Percentiles rank a stretch among this genome's conserved stretches.
These are phyloP conservation scores for Dactylellina parvicollis DNA, from an alignment of 2,329 filamentous ascomycete genomes.

Conservation along the genomic window DNA sequence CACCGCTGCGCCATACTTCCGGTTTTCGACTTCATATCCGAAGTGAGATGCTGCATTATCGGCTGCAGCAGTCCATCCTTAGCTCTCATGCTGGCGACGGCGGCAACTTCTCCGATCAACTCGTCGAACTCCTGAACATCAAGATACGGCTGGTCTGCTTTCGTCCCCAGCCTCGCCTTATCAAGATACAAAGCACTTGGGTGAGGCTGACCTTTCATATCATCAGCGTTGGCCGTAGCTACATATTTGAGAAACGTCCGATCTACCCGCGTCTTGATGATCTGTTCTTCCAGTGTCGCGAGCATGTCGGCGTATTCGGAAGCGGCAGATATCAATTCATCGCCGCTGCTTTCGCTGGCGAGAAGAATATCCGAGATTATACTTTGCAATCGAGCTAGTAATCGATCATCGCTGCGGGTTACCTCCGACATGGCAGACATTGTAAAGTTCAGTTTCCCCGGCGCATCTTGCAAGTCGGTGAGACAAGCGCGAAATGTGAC, in stretches of 20 bases:
- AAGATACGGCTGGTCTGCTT: too few relatives aligned
- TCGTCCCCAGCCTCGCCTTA: too few relatives aligned
- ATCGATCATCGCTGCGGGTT: slow-evolving; percentile 37
- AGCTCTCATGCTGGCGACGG: slow-evolving; percentile 45
- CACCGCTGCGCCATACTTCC: slow-evolving; percentile 43
- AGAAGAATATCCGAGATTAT: slow-evolving; percentile 44
- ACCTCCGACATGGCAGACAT: slow-evolving; percentile 51
- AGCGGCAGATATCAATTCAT: slow-evolving; percentile 34
- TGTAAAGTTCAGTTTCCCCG: slow-evolving; percentile 41
- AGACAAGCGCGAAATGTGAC: slow-evolving; percentile 37
- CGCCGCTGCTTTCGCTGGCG: slow-evolving; percentile 28
- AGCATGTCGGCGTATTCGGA: slow-evolving; percentile 45
- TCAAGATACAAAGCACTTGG: slow-evolving; percentile 43
- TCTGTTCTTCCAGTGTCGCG: slow-evolving; percentile 41
- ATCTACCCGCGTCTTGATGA: slow-evolving; percentile 41
- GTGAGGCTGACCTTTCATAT: slow-evolving; percentile 45
- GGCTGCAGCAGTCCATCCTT: slow-evolving; percentile 48
- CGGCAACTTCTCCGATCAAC: slow-evolving; percentile 37
- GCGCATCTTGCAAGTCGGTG: slow-evolving; percentile 27
- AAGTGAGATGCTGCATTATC: slow-evolving; percentile 32
- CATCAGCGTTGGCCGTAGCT: background rate
- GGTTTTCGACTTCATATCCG: slow-evolving; percentile 34
- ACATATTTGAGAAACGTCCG: slow-evolving; percentile 38
- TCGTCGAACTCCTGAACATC: slow-evolving; percentile 45
- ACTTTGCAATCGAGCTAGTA: slow-evolving; percentile 43